Evolutionary conservation across 116 monocot genomes (phyloP).

Genomic region (Cymodocea nodosa): DNA sequence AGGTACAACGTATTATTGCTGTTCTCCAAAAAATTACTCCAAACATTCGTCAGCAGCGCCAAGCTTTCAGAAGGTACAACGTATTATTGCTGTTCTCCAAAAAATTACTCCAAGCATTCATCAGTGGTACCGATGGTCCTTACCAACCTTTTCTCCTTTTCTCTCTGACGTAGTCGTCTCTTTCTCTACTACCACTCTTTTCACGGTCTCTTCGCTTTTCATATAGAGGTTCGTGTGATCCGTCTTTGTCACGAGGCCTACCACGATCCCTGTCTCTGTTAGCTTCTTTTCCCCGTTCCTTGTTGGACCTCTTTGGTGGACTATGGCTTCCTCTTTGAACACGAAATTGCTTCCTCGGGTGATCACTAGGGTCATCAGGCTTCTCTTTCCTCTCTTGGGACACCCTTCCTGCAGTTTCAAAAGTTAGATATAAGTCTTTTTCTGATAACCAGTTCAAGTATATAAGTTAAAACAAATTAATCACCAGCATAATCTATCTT

Average conservation of each 20-base stretch:
- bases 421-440: neutral
- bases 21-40: no score
- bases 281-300: conserved; percentile 29
- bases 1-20: no score
- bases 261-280: neutral
- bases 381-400: conserved; percentile 33
- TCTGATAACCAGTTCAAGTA: neutral
- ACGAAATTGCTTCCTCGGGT: conserved; percentile 51
- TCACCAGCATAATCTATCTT: no score
- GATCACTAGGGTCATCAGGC: conserved; percentile 25
- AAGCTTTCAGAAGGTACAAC: no score
- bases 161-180: conserved; percentile 42
- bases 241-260: conserved; percentile 4
- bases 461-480: no score
- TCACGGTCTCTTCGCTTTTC: conserved; percentile 37
- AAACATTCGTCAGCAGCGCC: no score
- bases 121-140: neutral
- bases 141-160: conserved; percentile 37
- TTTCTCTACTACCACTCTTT: conserved; percentile 55
- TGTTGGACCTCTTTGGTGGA: conserved; percentile 40
- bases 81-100: no score
- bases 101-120: no score
- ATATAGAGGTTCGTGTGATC: conserved; percentile 15
- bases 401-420: conserved; percentile 33
- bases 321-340: conserved; percentile 57